Evolutionary conservation across 176 grass and related monocot species (phyloP).

Genomic region (Triticum monococcum): DNA sequence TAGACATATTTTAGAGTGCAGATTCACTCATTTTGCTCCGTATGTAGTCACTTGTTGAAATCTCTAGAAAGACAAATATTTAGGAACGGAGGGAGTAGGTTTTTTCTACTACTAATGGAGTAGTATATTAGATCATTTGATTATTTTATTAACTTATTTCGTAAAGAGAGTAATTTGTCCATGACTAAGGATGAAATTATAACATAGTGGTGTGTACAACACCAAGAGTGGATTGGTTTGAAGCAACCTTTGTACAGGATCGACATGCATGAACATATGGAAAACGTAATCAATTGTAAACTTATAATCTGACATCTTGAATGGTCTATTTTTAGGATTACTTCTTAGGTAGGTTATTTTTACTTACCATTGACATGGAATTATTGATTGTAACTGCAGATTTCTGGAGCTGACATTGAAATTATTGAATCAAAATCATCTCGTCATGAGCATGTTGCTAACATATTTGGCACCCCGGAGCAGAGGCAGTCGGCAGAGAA

Average conservation of each 20-base stretch:
- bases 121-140: not conserved
- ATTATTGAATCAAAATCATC: slow-evolving; percentile 83
- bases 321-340: not conserved
- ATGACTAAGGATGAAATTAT: not conserved
- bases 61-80: too few relatives aligned
- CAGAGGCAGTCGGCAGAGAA: slow-evolving; percentile 88
- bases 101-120: not conserved
- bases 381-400: slow-evolving; percentile 57
- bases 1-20: too few relatives aligned
- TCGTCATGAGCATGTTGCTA: slow-evolving; percentile 78
- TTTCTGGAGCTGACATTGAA: slow-evolving; percentile 91
- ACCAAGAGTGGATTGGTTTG: not conserved
- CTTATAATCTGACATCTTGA: slow-evolving; percentile 2
- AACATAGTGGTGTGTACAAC: not conserved
- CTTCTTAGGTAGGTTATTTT: not conserved
- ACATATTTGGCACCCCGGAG: slow-evolving; percentile 72
- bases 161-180: not conserved
- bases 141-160: not conserved
- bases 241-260: not conserved
- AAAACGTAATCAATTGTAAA: not conserved
- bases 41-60: too few relatives aligned
- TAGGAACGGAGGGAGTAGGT: too few relatives aligned
- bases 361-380: not conserved
- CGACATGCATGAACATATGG: not conserved
- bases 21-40: too few relatives aligned